Conservation (phyloP, 176 grass and related monocot species). For the Triticum urartu region DNA sequence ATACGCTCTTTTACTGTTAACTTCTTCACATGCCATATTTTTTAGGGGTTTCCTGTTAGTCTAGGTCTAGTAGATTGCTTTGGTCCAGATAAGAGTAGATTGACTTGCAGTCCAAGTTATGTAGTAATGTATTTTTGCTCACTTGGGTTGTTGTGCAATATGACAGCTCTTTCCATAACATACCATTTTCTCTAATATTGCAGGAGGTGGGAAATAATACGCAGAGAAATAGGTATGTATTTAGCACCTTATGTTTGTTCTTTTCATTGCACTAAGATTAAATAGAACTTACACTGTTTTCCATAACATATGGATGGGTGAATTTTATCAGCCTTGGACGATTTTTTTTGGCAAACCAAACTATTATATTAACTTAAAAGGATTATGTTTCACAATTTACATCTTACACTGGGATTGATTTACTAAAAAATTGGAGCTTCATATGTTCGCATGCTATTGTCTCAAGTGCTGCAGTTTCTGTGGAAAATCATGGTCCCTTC, state of each 20-base stretch:
- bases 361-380: background rate
- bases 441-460: constrained; percentile 18
- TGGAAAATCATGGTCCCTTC: background rate
- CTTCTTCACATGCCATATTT: constrained; percentile 27
- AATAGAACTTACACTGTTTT: constrained; percentile 4
- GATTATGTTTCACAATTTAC: constrained; percentile 6
- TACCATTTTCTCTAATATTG: constrained; percentile 40
- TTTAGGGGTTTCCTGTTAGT: background rate
- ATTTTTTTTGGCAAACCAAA: background rate
- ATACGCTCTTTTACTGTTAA: constrained; percentile 2
- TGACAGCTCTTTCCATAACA: background rate
- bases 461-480: constrained; percentile 10
- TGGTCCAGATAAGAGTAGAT: background rate
- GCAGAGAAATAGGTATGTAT: constrained; percentile 76
- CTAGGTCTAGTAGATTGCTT: background rate
- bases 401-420: background rate
- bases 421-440: constrained; percentile 8
- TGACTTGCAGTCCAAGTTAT: background rate
- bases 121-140: background rate
- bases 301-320: constrained; percentile 2
- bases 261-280: constrained; percentile 30
- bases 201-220: constrained; percentile 91
- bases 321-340: constrained; percentile 15
- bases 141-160: background rate
- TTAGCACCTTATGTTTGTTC: constrained; percentile 38